A percentile compares a stretch with the other conserved stretches of the same genome.
phyloP scores from a whole-genome alignment of 306 rosid genomes.

The Sechiopsis laciniata region DNA sequence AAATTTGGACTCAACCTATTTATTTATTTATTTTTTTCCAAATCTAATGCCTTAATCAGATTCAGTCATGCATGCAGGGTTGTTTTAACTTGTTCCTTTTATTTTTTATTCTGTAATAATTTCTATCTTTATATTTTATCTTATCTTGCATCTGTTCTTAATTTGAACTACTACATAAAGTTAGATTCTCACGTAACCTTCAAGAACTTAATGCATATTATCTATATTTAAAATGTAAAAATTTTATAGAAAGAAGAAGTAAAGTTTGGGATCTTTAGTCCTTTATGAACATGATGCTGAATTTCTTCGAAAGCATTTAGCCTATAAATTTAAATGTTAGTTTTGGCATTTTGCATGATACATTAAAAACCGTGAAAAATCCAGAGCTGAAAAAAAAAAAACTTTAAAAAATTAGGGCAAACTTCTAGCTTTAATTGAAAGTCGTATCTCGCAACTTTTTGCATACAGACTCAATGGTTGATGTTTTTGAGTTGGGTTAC shows the following conservation, averaged over 20 bases:
- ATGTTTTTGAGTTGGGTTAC: neutral
- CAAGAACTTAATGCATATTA: neutral
- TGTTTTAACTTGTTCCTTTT: neutral
- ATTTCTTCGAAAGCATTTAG: neutral
- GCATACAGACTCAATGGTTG: neutral
- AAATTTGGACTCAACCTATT: neutral
- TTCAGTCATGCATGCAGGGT: neutral
- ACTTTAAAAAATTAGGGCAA: neutral
- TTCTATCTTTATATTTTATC: neutral
- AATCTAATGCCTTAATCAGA: constrained; percentile 1
- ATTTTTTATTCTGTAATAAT: neutral
- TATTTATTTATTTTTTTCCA: neutral
- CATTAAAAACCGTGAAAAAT: neutral
- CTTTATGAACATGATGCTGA: neutral
- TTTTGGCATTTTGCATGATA: neutral
- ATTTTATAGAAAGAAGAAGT: neutral
- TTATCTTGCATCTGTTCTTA: neutral
- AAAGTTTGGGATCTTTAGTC: neutral
- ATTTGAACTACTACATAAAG: constrained; percentile 2
- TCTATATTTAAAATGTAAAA: neutral
- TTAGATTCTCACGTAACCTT: neutral
- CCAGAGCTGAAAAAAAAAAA: neutral
- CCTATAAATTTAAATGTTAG: neutral
- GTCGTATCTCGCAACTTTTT: neutral
- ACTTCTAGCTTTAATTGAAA: neutral